A percentile compares a stretch with the other conserved stretches of the same genome.
These are phyloP conservation scores for Rhizopogon roseolus DNA, from an alignment of 768 basidiomycete species.

Conservation along the genomic window DNA sequence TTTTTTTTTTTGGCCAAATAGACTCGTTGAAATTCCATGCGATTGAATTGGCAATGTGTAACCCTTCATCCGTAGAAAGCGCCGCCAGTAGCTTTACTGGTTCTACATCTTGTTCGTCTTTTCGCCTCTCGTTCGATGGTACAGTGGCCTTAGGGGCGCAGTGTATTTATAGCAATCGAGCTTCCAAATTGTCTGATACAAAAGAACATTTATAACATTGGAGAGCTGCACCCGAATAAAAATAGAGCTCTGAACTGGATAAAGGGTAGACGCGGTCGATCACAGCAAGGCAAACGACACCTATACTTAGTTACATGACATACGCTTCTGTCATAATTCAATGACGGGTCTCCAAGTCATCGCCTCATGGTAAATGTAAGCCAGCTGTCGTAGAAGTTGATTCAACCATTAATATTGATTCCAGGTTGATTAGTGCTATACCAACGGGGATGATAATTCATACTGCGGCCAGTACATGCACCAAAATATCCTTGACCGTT, in stretches of 20 bases:
- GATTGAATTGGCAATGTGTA: no score
- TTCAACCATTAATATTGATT: neutral
- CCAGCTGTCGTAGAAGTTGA: neutral
- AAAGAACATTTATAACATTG: no score
- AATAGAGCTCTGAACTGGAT: neutral
- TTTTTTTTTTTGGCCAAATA: no score
- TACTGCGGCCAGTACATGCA: conserved; percentile 51
- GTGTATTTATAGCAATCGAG: no score
- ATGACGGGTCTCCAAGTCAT: neutral
- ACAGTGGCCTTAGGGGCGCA: no score
- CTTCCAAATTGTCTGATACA: neutral
- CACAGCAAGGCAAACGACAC: neutral
- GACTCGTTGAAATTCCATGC: no score
- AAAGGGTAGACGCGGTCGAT: neutral
- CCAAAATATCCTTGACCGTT: conserved; percentile 65
- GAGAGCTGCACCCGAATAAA: neutral
- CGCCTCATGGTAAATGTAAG: neutral
- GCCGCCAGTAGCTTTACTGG: no score
- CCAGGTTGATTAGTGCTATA: neutral
- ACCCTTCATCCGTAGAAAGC: no score
- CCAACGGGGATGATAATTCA: conserved; percentile 13
- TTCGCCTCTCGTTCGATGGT: no score
- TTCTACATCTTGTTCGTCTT: no score
- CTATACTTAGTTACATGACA: neutral
- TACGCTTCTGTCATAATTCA: neutral